Conservation (phyloP, 1,284 basidiomycete species). For the Porogramme epimiltina region DNA sequence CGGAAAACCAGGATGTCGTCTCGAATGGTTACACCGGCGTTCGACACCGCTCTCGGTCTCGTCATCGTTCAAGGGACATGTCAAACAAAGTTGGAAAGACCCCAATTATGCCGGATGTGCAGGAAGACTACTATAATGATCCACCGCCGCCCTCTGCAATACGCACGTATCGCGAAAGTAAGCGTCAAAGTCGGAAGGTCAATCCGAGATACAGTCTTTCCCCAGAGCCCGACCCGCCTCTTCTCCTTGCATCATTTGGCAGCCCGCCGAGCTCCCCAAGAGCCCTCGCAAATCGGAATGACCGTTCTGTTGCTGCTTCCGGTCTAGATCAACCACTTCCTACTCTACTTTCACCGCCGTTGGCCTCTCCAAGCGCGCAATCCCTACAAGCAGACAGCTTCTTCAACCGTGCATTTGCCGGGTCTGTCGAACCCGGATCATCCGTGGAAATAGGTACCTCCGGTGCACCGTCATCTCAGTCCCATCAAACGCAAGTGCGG, state of each 20-base stretch:
- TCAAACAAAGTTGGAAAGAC: neutral
- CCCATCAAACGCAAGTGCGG: conserved; percentile 23
- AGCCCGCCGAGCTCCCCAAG: conserved; percentile 16
- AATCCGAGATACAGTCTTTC: conserved; percentile 5
- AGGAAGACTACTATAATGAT: conserved; percentile 40
- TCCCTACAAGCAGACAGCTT: conserved; percentile 28
- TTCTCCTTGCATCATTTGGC: conserved; percentile 15
- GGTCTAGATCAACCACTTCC: neutral
- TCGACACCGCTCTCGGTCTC: neutral
- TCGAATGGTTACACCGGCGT: no score
- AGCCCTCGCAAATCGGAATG: no score
- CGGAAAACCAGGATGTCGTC: neutral
- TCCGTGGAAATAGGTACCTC: conserved; percentile 20
- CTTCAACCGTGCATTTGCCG: conserved; percentile 28
- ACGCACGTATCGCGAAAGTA: conserved; percentile 33
- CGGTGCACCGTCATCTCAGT: conserved; percentile 24
- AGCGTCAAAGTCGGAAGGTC: conserved; percentile 8
- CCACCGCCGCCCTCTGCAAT: conserved; percentile 43
- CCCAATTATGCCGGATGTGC: conserved; percentile 20
- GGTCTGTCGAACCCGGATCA: conserved; percentile 20
- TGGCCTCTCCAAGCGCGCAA: conserved; percentile 7
- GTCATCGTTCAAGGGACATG: conserved; percentile 16
- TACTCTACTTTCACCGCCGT: neutral
- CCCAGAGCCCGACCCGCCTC: conserved; percentile 5
- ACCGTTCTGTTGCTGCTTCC: no score